A percentile compares a stretch with the other conserved stretches of the same genome.
Conservation (phyloP, 2,329 filamentous ascomycete genomes). For the Bimuria novae-zelandiae region DNA sequence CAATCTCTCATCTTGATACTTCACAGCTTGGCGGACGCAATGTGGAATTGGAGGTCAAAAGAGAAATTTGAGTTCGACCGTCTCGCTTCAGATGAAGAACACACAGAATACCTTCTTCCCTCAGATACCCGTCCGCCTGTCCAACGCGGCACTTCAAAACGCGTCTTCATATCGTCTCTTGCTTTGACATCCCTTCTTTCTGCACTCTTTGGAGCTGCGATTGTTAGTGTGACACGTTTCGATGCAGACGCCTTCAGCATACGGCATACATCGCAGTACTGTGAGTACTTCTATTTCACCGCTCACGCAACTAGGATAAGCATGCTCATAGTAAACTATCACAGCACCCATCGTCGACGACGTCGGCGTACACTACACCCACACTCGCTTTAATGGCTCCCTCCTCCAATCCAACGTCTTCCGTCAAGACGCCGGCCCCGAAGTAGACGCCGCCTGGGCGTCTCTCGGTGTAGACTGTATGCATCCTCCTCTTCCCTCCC, state of each 20-base stretch:
- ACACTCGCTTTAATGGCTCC: slow-evolving; percentile 59
- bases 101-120: background rate
- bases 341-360: slow-evolving; percentile 45
- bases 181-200: slow-evolving; percentile 26
- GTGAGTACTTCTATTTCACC: slow-evolving; percentile 26
- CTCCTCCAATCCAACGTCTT: slow-evolving; percentile 61
- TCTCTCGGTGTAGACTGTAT: slow-evolving; percentile 58
- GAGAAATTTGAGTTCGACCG: background rate
- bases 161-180: slow-evolving; percentile 17
- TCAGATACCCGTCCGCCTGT: background rate
- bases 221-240: slow-evolving; percentile 15
- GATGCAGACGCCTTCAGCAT: slow-evolving; percentile 35
- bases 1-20: background rate
- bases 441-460: slow-evolving; percentile 64
- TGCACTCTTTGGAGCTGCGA: slow-evolving; percentile 27
- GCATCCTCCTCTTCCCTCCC: slow-evolving; percentile 16
- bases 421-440: slow-evolving; percentile 54
- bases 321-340: background rate
- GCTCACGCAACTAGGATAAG: background rate
- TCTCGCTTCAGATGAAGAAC: background rate
- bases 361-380: slow-evolving; percentile 48
- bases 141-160: slow-evolving; percentile 20
- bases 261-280: slow-evolving; percentile 38
- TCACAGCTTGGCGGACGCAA: background rate
- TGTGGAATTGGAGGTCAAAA: slow-evolving; percentile 24